These are phyloP conservation scores for Irpex sp. DNA, from an alignment of 1,284 basidiomycete species.

Conservation along the genomic window DNA sequence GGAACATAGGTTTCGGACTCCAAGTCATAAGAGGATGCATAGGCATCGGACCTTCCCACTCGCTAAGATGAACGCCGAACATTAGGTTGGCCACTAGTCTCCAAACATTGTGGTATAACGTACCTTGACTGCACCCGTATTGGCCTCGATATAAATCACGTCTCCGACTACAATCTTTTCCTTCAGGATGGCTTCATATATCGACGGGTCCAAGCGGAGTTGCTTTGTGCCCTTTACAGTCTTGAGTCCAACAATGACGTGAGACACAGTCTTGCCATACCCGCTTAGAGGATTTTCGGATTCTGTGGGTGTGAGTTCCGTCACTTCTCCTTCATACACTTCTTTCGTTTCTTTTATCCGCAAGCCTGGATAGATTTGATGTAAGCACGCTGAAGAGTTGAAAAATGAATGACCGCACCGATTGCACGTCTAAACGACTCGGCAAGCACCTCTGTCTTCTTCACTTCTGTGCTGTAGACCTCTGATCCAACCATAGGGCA, in stretches of 20 bases:
- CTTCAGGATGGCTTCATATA: slow-evolving; percentile 97
- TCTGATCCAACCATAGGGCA: slow-evolving; percentile 98
- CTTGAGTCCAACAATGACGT: slow-evolving; percentile 95
- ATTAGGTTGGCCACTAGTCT: not conserved
- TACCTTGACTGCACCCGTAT: slow-evolving; percentile 95
- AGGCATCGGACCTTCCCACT: slow-evolving; percentile 95
- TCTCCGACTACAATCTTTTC: slow-evolving; percentile 97
- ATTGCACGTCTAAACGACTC: slow-evolving; percentile 95
- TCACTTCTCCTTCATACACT: slow-evolving; percentile 98
- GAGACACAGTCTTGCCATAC: slow-evolving; percentile 97
- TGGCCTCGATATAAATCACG: slow-evolving; percentile 93
- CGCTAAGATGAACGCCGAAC: slow-evolving; percentile 42
- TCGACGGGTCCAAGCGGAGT: slow-evolving; percentile 88
- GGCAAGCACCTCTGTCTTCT: slow-evolving; percentile 98
- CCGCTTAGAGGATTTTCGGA: slow-evolving; percentile 93
- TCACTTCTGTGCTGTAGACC: slow-evolving; percentile 96
- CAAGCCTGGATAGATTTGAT: slow-evolving; percentile 50
- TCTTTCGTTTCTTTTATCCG: slow-evolving; percentile 99
- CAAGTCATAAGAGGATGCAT: slow-evolving; percentile 97
- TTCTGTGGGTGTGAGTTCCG: slow-evolving; percentile 93
- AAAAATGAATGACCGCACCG: slow-evolving; percentile 48
- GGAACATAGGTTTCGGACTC: slow-evolving; percentile 99
- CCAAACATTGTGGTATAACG: slow-evolving; percentile 14
- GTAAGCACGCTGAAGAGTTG: not conserved
- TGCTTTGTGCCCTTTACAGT: slow-evolving; percentile 99